Evolutionary conservation across 2,329 filamentous ascomycete genomes (phyloP), one percentile per base, ranked within the genome.

Genomic region (Acarospora socialis): DNA sequence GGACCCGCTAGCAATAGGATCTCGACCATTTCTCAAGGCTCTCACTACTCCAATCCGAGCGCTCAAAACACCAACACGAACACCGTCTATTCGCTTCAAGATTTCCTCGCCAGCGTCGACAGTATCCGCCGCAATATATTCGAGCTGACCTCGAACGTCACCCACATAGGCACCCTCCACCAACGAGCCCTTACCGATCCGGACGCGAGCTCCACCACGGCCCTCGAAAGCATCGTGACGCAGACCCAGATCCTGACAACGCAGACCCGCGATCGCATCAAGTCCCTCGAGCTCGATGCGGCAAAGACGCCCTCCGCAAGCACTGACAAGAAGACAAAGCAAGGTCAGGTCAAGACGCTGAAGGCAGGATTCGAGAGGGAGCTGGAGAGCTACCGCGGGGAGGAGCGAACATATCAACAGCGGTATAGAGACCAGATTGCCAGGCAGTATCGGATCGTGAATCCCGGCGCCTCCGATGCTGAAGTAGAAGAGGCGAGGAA

Each of bases 381-480:
- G 52, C 63, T 86, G 41, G 66, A 75, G 50, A 69, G 70, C 45
- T 84, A 81, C 54, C 66, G 77, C 49, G 60, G 68, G 44, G 75
- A 81, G 50, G 81, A 90, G 63, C 62, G 68, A 37, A 65, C 68
- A 27, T 86, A 82, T 60, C 68, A 71, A 49, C 65, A 71, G 50
- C 65, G 74, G 42, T 83, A 83, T 54, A 70, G 76, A 38, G 77
- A 84, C 41, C 78, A 83, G 54, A 82, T 87, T 50, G 72, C 73
- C 36, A 69, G 81, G 47, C 81, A 90, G 56, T 86, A 81, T 56
- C 67, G 73, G 35, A 84, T 87, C 49, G 79, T 83, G 43, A 82
- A 84, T 52, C 81, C 81, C 31, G 75, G 83, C 26, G 81, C 81
- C n/a, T 69, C 68, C 29, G 78, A 84, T 37, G 61, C 68, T 2